A percentile compares a stretch with the other conserved stretches of the same genome.
Evolutionary conservation across 371 early-diverging fungal genomes (phyloP).

Genomic region (Encephalitozoon hellem): DNA sequence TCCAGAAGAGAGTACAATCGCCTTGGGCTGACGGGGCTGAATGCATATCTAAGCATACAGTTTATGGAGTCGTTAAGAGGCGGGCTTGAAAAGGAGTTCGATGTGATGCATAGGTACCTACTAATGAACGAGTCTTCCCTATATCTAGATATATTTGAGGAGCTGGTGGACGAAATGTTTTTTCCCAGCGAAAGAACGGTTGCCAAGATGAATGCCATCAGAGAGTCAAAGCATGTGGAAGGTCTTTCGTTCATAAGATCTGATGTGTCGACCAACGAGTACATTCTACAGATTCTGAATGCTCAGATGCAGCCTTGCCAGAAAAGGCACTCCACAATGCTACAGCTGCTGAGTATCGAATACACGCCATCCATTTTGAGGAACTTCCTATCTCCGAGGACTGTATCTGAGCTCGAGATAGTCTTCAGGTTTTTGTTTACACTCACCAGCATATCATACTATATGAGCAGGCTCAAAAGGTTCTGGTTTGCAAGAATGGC

Average conservation of each 20-base stretch:
- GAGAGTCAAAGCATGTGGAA: background rate
- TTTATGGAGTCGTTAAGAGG: background rate
- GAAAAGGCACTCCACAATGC: background rate
- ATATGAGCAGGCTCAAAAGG: background rate
- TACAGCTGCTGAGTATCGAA: conserved; percentile 9
- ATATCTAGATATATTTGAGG: conserved; percentile 13
- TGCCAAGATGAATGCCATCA: conserved; percentile 19
- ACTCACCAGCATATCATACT: background rate
- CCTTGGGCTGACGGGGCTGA: background rate
- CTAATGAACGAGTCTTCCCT: conserved; percentile 12
- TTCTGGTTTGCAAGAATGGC: conserved; percentile 15
- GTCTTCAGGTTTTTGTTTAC: conserved; percentile 36
- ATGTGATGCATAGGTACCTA: background rate
- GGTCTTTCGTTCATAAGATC: conserved; percentile 1
- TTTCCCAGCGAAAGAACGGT: background rate
- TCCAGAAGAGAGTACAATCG: background rate
- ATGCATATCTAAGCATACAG: background rate
- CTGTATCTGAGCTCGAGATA: conserved; percentile 23
- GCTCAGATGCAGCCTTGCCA: background rate
- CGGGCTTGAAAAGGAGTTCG: background rate
- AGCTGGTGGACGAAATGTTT: conserved; percentile 9
- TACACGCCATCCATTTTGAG: conserved; percentile 7
- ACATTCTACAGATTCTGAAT: conserved; percentile 7
- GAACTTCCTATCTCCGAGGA: conserved; percentile 6
- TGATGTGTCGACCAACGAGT: background rate